These are phyloP conservation scores for Scedosporium apiospermum DNA, from an alignment of 2,329 filamentous ascomycete species.

Conservation along the genomic window DNA sequence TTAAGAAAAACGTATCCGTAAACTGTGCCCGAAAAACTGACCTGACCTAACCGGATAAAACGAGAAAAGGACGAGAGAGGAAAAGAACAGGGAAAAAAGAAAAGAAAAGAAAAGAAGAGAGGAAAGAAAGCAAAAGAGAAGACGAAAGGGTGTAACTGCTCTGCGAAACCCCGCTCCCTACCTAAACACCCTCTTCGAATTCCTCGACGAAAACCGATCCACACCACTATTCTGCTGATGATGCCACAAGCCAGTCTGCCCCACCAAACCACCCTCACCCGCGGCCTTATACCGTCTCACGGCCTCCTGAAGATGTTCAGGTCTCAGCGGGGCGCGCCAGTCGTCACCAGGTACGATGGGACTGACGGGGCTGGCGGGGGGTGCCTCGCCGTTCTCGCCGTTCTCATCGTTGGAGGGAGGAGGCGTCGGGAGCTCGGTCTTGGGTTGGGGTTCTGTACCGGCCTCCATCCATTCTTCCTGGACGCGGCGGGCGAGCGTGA, in stretches of 20 bases:
- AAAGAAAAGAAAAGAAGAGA: neutral
- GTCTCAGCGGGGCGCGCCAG: conserved; percentile 51
- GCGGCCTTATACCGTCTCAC: conserved; percentile 56
- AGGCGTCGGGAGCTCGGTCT: conserved; percentile 40
- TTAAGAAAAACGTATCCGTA: neutral
- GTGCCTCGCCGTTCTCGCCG: neutral
- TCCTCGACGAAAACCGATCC: conserved; percentile 47
- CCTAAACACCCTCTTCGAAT: conserved; percentile 44
- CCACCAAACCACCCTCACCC: conserved; percentile 53
- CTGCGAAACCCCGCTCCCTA: conserved; percentile 17
- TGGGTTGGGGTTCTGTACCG: conserved; percentile 46
- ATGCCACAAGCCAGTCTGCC: conserved; percentile 51
- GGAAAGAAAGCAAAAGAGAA: neutral
- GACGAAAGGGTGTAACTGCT: neutral
- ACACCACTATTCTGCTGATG: conserved; percentile 49
- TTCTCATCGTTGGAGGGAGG: conserved; percentile 19
- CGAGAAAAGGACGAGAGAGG: neutral
- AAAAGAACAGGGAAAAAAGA: neutral
- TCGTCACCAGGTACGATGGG: conserved; percentile 12
- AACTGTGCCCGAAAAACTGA: neutral
- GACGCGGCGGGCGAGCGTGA: conserved; percentile 60
- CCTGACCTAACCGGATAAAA: neutral
- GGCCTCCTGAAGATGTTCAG: conserved; percentile 68
- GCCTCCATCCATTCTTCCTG: conserved; percentile 62
- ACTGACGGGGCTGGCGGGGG: neutral